Evolutionary conservation across 495 filamentous ascomycete genomes (phyloP).

Genomic region (Xylaria bambusicola): DNA sequence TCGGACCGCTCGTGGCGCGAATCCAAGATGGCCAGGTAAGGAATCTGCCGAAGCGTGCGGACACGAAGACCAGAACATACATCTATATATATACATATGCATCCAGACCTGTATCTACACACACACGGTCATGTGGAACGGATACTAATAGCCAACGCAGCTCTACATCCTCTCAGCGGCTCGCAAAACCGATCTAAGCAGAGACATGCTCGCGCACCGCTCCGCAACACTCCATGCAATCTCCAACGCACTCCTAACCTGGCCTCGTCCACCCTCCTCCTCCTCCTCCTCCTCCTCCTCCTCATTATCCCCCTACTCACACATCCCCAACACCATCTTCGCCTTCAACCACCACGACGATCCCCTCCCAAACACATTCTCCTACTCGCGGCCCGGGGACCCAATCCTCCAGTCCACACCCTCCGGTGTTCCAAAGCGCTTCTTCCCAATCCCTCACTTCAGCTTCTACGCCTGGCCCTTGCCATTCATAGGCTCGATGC

Average conservation of each 20-base stretch:
- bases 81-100: no score
- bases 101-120: no score
- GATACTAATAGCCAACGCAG: constrained; percentile 16
- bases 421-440: constrained; percentile 28
- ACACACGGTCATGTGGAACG: no score
- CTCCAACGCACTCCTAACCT: constrained; percentile 47
- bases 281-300: constrained; percentile 33
- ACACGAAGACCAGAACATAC: not conserved
- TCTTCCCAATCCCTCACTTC: constrained; percentile 81
- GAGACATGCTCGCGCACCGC: constrained; percentile 44
- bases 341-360: constrained; percentile 40
- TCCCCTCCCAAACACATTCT: constrained; percentile 26
- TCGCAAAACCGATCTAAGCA: constrained; percentile 37
- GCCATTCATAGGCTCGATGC: constrained; percentile 59
- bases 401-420: constrained; percentile 43
- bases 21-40: constrained; percentile 46
- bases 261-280: constrained; percentile 26
- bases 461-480: constrained; percentile 75
- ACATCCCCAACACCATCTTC: constrained; percentile 61
- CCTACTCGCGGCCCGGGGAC: constrained; percentile 42
- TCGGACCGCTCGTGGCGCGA: constrained; percentile 43
- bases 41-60: not conserved
- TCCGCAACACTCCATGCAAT: constrained; percentile 39
- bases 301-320: constrained; percentile 30
- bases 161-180: constrained; percentile 49